Evolutionary conservation across 164 flowering plant genomes (phyloP), one percentile per base, ranked within the genome.

Genomic region (Taxillus chinensis): DNA sequence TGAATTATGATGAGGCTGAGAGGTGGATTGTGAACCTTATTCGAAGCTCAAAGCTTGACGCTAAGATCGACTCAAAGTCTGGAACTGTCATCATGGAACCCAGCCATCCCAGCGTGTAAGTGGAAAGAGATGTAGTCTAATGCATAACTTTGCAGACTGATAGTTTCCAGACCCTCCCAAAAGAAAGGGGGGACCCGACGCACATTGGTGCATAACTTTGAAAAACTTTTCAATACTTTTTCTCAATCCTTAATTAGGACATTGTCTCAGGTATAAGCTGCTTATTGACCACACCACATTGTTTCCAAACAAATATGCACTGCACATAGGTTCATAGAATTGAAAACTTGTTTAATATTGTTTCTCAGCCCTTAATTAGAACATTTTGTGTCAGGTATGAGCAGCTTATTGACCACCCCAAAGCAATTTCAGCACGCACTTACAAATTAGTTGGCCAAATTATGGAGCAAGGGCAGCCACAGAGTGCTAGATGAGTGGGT

Each of bases 1-100:
- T 90, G 80, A 89, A 77, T 51, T 80, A 79, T 67, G 98, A 90
- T 46, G 98, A 93, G 62, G 97, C 97, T 41, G 97, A 93, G 78
- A 90, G 97, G 78, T 93, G 98, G 98, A 89, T 90, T 59, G 93
- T 90, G 70, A 93, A 83, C 75, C 96, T 90, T 53, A 83, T 93
- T 55, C 80, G 86, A 41, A 82, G 78, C 74, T 86, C 97, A 63
- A 93, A 90, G 73, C 92, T 89, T 37, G 96, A 90, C 63, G 97
- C 95, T 17, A 93, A 89, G 77, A 86, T 93, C 55, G 96, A 90
- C 70, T 77, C 96, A 6, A 49, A 86, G 71, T 68, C 83, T 0
- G 96, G 98, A 68, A 93, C 97, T 59, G 80, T 93, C 61, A 45
- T 83, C 13, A 93, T 93, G 91, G 96, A 85, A 55, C 93, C 97